Base-by-base conservation (phyloP, 1,284 basidiomycete species). In the Leccinum angustisporum region DNA sequence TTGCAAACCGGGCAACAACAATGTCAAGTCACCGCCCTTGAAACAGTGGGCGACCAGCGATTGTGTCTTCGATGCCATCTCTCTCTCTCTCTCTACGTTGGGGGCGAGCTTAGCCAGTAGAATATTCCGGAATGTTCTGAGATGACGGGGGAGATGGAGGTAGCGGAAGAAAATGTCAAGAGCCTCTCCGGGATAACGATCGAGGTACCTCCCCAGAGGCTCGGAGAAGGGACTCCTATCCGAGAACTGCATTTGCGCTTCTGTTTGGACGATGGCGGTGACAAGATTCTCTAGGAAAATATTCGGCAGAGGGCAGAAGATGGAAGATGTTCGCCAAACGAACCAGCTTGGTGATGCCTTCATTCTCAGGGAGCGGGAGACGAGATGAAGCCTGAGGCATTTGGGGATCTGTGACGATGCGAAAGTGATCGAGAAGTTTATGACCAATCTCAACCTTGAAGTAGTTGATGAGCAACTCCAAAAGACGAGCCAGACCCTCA, bases 371-470 rank as follows among this genome's bases (percentile, higher is more conserved):
- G 21, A 96, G 79, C 0, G 95, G 92, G 5, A 90, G 81, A 61
- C 87, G 84, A 0, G 94, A 88, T 1, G 94, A 89, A 54, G 86
- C 86, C 62, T 85, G 84, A n/a, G 97, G 81, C 81, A 93, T 88
- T 68, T 92, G 88, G 43, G 89, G 86, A 69, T 94, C 92, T 34
- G 95, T 92, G 18, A 98, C 89, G 38, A 91, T 87, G 56, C 91
- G 87, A 79, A 97, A 97, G 76, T 99, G 97, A 70, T 98, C 96
- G 16, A 99, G 82, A 8, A 99, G 85, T 78, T 99, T 99, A 76
- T 94, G 88, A 9, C 97, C 98, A 67, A 99, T 99, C 79, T 99
- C 97, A 51, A 99, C 97, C 76, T 99, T 99, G 88, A 99, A 99
- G 79, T 99, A 99, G 75, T 97, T 98, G 54, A 96, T 98, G 60